Evolutionary conservation across 352 stramenopile genomes (phyloP).

Genomic region (Globisporangium cystogenes): DNA sequence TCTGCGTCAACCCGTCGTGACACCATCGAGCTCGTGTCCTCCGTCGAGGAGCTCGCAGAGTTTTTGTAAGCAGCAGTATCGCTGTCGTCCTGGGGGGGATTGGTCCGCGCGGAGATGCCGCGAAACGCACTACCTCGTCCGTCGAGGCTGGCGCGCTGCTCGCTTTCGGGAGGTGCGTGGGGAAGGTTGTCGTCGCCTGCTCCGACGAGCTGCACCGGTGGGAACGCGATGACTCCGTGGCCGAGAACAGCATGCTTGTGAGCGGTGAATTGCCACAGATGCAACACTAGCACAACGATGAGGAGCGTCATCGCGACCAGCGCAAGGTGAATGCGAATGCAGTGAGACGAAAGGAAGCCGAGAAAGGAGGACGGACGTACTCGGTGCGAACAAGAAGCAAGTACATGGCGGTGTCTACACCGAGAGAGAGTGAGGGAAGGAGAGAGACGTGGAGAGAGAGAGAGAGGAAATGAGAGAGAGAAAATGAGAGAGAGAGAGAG

Average conservation of each 20-base stretch:
- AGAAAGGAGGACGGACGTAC: too few relatives aligned
- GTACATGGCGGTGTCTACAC: too few relatives aligned
- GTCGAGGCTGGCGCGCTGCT: background rate
- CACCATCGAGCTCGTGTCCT: too few relatives aligned
- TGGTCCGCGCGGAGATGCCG: too few relatives aligned
- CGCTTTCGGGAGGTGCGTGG: background rate
- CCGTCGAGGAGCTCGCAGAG: background rate
- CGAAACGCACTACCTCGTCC: background rate
- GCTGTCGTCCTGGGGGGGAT: background rate
- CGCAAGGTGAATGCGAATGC: too few relatives aligned
- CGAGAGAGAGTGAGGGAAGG: too few relatives aligned
- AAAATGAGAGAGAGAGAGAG: too few relatives aligned
- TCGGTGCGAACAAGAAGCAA: too few relatives aligned
- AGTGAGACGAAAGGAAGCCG: too few relatives aligned
- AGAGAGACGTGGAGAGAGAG: too few relatives aligned
- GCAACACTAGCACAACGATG: background rate
- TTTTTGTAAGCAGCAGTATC: background rate
- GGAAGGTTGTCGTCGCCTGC: background rate
- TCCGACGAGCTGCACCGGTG: slow-evolving; percentile 8
- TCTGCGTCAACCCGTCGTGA: slow-evolving; percentile 13
- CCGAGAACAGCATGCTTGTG: background rate
- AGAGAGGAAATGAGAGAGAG: too few relatives aligned
- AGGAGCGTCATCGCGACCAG: background rate
- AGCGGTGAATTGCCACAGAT: too few relatives aligned
- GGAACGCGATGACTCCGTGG: slow-evolving; percentile 14